Base-by-base conservation (phyloP, 2,329 filamentous ascomycete species). In the Stemphylium beticola region DNA sequence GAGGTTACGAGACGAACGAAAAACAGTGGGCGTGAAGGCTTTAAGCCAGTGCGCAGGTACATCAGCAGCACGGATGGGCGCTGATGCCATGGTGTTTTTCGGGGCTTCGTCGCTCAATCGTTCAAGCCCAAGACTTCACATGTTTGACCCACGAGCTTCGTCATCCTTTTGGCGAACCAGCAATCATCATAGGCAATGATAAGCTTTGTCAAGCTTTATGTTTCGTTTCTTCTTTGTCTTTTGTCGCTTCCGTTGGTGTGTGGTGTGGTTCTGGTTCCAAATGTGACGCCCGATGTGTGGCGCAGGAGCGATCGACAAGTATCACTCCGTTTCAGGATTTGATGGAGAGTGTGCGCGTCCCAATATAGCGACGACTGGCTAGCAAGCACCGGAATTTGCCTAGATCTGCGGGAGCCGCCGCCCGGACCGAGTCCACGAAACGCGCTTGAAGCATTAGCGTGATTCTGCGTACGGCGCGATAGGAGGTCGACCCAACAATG, bases 171-270 rank as follows among this genome's bases (percentile, higher is more conserved):
- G 29, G 14, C 47, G 32, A 55, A 55, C 37, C 42, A 55, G 31
- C 12, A 20, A 33, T 22, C 17, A 38, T 4, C 10, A 33, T 48
- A 18, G 36, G 43, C 20, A 5, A 20, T 37, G 45, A 34, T 14
- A 62, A 61, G 55, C 60, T 56, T 55, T 55, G 42, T 29, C 42
- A 62, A 62, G 60, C 60, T 53, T 61, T 51, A 32, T 57, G 50
- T 46, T 59, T 59, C 40, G 38, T 49, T 44, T 34, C 22, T 32
- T 32, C 24, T 51, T 42, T 6, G 14, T 12, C 18, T 20, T 33
- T 31, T 15, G 40, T 51, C 31, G 31, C n/a, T 34, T 4, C 18
- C 11, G 15, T 31, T 32, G 20, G 17, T 34, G 22, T 24, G 22
- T 24, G 39, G 52, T 17, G 46, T 18, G 38, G 47, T 34, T 10